phyloP scores from a whole-genome alignment of 768 basidiomycete genomes.

The Termitomyces sp. region DNA sequence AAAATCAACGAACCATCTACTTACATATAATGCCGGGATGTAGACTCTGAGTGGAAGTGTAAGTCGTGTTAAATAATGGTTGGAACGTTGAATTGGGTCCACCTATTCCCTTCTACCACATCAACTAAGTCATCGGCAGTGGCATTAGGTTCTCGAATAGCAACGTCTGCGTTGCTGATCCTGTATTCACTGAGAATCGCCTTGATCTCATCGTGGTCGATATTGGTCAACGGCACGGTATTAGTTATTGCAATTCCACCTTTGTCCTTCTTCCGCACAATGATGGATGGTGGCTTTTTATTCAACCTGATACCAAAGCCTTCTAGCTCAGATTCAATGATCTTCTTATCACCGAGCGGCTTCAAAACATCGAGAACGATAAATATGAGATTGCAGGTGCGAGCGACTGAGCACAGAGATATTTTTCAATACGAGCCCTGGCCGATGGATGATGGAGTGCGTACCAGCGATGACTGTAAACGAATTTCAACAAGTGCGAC shows the following conservation, averaged over 20 bases:
- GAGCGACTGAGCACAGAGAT: constrained; percentile 63
- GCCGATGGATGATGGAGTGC: constrained; percentile 19
- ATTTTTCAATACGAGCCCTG: constrained; percentile 11
- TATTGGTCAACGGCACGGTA: constrained; percentile 93
- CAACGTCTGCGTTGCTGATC: constrained; percentile 84
- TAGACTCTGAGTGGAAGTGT: constrained; percentile 61
- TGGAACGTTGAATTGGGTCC: constrained; percentile 13
- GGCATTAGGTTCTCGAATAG: constrained; percentile 88
- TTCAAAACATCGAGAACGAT: constrained; percentile 98
- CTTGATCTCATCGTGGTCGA: constrained; percentile 95
- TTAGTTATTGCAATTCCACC: constrained; percentile 94
- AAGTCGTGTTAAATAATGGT: background rate
- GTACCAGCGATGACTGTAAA: constrained; percentile 71
- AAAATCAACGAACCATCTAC: constrained; percentile 21
- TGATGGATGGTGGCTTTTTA: constrained; percentile 87
- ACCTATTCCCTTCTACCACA: constrained; percentile 94
- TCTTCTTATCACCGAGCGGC: constrained; percentile 91
- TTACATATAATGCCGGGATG: constrained; percentile 86
- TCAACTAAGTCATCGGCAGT: constrained; percentile 97
- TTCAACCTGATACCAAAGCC: constrained; percentile 98
- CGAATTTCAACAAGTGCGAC: background rate
- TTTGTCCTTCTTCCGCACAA: constrained; percentile 83
- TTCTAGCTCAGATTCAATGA: constrained; percentile 92
- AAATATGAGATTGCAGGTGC: constrained; percentile 98
- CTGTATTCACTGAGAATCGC: constrained; percentile 92